These are phyloP conservation scores for Fraxinus dipetala DNA, from an alignment of 305 asterid genomes.

Conservation along the genomic window DNA sequence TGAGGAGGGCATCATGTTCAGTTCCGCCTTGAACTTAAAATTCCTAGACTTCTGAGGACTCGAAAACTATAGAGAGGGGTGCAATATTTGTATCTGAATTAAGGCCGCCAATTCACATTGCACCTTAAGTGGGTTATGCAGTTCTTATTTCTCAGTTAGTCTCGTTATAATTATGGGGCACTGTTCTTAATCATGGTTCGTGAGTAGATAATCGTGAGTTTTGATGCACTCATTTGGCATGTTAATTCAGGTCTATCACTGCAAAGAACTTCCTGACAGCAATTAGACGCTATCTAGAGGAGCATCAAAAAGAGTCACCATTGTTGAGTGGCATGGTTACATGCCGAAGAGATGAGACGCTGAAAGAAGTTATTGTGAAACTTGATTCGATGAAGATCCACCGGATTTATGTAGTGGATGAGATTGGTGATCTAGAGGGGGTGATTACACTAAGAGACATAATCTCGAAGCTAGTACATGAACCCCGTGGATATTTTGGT, in stretches of 20 bases:
- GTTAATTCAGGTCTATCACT: constrained; percentile 72
- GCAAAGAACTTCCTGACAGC: constrained; percentile 80
- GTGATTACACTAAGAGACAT: constrained; percentile 84
- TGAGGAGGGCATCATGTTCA: neutral
- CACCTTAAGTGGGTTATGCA: neutral
- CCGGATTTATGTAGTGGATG: constrained; percentile 70
- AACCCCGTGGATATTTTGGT: constrained; percentile 92
- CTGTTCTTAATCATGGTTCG: neutral
- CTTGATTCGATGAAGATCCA: constrained; percentile 76
- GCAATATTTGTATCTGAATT: neutral
- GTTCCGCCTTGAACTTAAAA: neutral
- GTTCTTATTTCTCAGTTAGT: neutral
- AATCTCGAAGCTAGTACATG: constrained; percentile 84
- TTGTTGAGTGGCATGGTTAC: constrained; percentile 62
- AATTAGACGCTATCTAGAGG: constrained; percentile 48
- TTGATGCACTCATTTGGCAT: constrained; percentile 3
- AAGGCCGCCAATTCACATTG: neutral
- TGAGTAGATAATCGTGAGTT: neutral
- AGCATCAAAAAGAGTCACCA: constrained; percentile 43
- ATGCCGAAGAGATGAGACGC: constrained; percentile 52
- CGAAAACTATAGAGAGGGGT: neutral
- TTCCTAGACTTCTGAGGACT: neutral
- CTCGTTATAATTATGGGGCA: neutral
- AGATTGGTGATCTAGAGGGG: constrained; percentile 66
- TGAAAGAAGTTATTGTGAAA: constrained; percentile 63